A percentile compares a stretch with the other conserved stretches of the same genome.
Evolutionary conservation across 2,329 filamentous ascomycete species (phyloP).

Genomic region (Hymenoscyphus salicellus): DNA sequence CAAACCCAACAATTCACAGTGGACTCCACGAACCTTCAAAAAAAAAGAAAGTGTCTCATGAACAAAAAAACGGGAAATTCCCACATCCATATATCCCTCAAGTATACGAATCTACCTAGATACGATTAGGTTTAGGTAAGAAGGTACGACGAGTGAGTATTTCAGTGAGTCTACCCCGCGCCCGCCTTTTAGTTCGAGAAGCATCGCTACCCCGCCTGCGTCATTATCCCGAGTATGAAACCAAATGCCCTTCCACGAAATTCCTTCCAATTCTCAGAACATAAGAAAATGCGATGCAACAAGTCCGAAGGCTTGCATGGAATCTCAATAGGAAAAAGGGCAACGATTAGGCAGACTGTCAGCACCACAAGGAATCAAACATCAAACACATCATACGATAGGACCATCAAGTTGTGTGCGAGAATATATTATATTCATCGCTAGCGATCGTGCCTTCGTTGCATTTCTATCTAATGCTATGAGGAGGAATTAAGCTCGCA

Average conservation of each 20-base stretch:
- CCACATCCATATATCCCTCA: neutral
- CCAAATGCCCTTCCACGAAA: neutral
- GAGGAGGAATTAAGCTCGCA: neutral
- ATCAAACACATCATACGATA: too few relatives aligned
- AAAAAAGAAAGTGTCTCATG: too few relatives aligned
- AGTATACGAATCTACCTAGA: neutral
- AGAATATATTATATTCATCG: conserved; percentile 3
- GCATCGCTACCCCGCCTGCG: conserved; percentile 20
- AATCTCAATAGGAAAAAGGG: too few relatives aligned
- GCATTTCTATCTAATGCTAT: conserved; percentile 6
- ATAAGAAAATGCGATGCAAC: too few relatives aligned
- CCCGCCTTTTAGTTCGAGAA: neutral
- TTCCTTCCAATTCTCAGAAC: conserved; percentile 18
- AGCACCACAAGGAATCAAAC: too few relatives aligned
- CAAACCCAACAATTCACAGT: too few relatives aligned
- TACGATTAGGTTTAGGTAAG: neutral
- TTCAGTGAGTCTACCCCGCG: neutral
- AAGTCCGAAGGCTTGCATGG: too few relatives aligned
- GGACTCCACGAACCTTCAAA: too few relatives aligned
- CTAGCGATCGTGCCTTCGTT: neutral
- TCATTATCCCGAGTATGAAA: conserved; percentile 9
- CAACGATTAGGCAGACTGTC: too few relatives aligned
- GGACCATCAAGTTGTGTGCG: too few relatives aligned
- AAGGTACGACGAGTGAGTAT: neutral
- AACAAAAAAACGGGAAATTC: too few relatives aligned